Base-by-base conservation (phyloP, 495 filamentous ascomycete species). In the Podospora pseudopauciseta region DNA sequence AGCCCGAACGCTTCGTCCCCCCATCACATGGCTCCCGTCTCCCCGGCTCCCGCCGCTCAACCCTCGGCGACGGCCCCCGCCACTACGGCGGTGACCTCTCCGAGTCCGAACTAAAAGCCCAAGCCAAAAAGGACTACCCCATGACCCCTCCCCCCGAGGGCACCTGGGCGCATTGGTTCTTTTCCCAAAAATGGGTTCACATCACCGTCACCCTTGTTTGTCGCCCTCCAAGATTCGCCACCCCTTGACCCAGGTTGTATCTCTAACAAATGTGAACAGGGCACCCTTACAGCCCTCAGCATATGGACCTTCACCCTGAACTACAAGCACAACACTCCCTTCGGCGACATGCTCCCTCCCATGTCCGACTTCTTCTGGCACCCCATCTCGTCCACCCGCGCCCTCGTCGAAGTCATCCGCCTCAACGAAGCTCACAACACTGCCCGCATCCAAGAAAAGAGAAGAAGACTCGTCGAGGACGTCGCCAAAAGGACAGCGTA, bases 1-100 rank as follows among this genome's bases (percentile, higher is more conserved):
- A 95, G 76, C 93, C 93, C 3, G 86, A 89, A 69, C 88, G 88
- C 68, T 96, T 95, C 81, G 90, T 88, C 62, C 93, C 93, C 0
- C 93, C 93, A 0, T 97, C 93, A 0, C 93, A 97, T 77, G 87
- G 87, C 30, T 78, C 88, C 28, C 85, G 89, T 1, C 82, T 89
- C 70, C 77, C 83, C 77, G 75, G 78, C 80, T 78, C 79, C 78
- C 77, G 68, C 5, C 69, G 67, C 4, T 49, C 39, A 49, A 49
- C 39, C 39, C 39, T 49, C 39, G 39, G 39, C 39, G 39, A 49
- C 9, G 39, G 39, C 9, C 80, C 81, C 26, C 75, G 79, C 58
- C 93, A 94, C 79, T 89, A 89, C 55, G 93, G 93, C 44, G 89
- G 89, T 13, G 71, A 81, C 13, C 77, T 90, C 53, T 84, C 83